These are phyloP conservation scores for Clonostachys rosea DNA, from an alignment of 2,329 filamentous ascomycete genomes.

Conservation along the genomic window DNA sequence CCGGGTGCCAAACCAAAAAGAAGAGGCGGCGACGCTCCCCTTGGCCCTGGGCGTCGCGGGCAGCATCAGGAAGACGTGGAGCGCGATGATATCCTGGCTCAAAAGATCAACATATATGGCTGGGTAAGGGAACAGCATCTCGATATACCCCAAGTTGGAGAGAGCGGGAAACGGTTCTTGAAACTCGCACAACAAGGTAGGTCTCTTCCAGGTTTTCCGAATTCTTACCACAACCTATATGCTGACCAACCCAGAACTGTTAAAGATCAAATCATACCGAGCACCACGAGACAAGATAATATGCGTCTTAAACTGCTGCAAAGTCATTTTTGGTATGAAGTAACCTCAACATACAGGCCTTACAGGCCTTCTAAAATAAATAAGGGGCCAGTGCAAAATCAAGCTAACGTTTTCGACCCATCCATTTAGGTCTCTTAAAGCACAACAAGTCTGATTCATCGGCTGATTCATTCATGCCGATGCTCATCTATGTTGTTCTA, in stretches of 20 bases:
- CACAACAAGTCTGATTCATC: conserved; percentile 93
- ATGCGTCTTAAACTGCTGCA: conserved; percentile 97
- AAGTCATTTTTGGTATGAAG: conserved; percentile 86
- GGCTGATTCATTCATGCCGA: conserved; percentile 90
- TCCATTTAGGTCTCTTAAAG: conserved; percentile 66
- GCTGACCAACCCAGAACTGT: conserved; percentile 58
- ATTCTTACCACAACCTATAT: neutral
- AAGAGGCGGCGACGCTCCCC: conserved; percentile 61
- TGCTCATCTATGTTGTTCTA: conserved; percentile 93
- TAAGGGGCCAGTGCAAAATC: no score
- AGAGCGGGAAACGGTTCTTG: conserved; percentile 85
- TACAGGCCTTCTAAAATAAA: no score
- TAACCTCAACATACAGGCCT: neutral
- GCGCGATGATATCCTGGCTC: conserved; percentile 88
- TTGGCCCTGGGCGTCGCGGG: conserved; percentile 80
- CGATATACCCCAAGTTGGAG: conserved; percentile 80
- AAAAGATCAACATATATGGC: conserved; percentile 95
- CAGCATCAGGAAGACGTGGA: conserved; percentile 99
- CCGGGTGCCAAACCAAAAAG: conserved; percentile 64
- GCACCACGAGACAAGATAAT: conserved; percentile 99
- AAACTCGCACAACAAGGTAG: conserved; percentile 81
- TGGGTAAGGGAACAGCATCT: conserved; percentile 93
- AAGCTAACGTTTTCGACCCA: conserved; percentile 7
- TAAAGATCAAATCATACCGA: conserved; percentile 95
- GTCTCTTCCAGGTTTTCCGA: conserved; percentile 5